phyloP scores from a whole-genome alignment of 768 basidiomycete species.

The Trametes punicea region DNA sequence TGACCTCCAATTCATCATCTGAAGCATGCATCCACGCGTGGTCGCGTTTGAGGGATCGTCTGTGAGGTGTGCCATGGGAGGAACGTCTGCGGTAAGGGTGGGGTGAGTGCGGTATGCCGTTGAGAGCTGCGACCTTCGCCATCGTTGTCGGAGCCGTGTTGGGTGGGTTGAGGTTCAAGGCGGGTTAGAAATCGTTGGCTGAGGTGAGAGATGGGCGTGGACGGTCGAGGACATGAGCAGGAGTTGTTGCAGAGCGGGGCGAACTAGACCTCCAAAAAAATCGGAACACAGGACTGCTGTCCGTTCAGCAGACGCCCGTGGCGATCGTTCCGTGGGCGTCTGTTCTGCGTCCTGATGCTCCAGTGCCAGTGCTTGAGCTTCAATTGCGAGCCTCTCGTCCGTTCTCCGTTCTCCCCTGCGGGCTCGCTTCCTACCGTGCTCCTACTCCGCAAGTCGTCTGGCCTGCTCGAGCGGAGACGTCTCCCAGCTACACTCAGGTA shows the following conservation, averaged over 20 bases:
- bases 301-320: neutral
- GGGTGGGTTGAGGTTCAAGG: neutral
- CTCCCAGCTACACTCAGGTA: neutral
- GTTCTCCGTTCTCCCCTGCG: too few relatives aligned
- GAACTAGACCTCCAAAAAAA: neutral
- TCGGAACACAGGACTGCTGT: too few relatives aligned
- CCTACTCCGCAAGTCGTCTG: neutral
- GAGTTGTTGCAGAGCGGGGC: neutral
- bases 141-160: neutral
- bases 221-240: neutral
- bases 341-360: neutral
- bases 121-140: slow-evolving; percentile 21
- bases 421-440: too few relatives aligned
- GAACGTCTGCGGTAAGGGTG: slow-evolving; percentile 4
- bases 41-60: slow-evolving; percentile 20
- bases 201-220: slow-evolving; percentile 4
- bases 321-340: neutral
- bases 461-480: neutral
- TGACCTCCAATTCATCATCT: slow-evolving; percentile 29
- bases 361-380: too few relatives aligned
- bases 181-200: neutral
- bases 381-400: too few relatives aligned
- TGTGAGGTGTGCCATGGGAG: slow-evolving; percentile 8
- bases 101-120: slow-evolving; percentile 20
- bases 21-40: slow-evolving; percentile 28